A percentile compares a stretch with the other conserved stretches of the same genome.
Evolutionary conservation across 129 eudicot genomes (phyloP).

Genomic region (Artemisia annua): DNA sequence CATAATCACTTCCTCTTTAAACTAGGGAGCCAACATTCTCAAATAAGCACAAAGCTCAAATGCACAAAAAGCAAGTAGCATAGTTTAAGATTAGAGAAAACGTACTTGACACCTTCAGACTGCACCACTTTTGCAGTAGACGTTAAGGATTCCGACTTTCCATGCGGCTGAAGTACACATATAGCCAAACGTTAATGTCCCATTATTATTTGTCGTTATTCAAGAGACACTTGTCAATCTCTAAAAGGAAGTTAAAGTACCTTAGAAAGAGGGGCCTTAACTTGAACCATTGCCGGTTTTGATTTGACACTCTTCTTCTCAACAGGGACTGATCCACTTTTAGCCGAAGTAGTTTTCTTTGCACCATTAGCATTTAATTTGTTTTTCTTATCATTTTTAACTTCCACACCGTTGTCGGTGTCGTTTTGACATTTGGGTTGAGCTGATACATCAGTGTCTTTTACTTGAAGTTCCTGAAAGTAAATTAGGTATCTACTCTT

Average conservation of each 20-base stretch:
- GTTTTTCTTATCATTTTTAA: conserved; percentile 47
- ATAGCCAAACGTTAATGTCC: background rate
- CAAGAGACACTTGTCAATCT: background rate
- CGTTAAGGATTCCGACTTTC: conserved; percentile 39
- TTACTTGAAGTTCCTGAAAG: conserved; percentile 57
- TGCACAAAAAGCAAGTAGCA: conserved; percentile 21
- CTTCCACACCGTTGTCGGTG: conserved; percentile 28
- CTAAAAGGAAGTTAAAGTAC: conserved; percentile 24
- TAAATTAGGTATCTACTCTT: background rate
- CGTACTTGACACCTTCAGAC: conserved; percentile 62
- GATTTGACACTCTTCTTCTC: conserved; percentile 47
- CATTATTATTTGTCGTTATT: too few species aligned
- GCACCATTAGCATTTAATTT: conserved; percentile 35
- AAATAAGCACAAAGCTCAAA: conserved; percentile 19
- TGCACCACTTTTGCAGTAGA: conserved; percentile 37
- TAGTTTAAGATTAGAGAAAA: conserved; percentile 21
- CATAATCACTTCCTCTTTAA: background rate
- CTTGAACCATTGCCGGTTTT: conserved; percentile 41
- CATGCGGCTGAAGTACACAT: conserved; percentile 42
- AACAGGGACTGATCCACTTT: conserved; percentile 46
- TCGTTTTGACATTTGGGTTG: conserved; percentile 37
- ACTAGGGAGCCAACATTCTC: conserved; percentile 9
- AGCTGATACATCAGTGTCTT: conserved; percentile 27
- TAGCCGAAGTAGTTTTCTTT: conserved; percentile 32
- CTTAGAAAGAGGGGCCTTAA: conserved; percentile 41